Evolutionary conservation across 2,329 filamentous ascomycete species (phyloP), one percentile per base, ranked within the genome.

Genomic region (Paradendryphiella salina): DNA sequence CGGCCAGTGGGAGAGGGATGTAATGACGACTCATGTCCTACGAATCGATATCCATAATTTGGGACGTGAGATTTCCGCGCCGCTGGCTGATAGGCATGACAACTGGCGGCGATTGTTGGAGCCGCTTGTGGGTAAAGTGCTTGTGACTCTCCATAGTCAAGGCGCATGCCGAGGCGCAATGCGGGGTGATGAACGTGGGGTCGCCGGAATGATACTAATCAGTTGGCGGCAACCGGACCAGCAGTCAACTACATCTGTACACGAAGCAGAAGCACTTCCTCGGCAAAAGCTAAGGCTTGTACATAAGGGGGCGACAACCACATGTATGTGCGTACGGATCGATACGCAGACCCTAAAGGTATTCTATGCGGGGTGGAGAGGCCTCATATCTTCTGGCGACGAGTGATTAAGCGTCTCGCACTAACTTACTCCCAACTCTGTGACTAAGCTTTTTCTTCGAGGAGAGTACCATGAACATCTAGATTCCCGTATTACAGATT

Each of bases 111-210:
- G 15, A 26, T n/a, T 28, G 21, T 15, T 21, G 36, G 17, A 46
- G 26, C 14, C 20, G 4, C n/a, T n/a, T 23, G 26, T 15, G 8
- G 14, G 23, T 18, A 45, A 14, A 31, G 31, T 23, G 23, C 23
- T 38, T 40, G 28, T 20, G 21, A 32, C 47, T 47, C 37, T 32
- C 37, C 43, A 46, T 41, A 29, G 15, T 33, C 35, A 28, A 46
- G 32, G 36, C 31, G 36, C 21, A 20, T 36, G 39, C 17, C n/a
- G 17, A 37, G 42, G 29, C 23, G 31, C 36, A n/a, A 14, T 51
- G 49, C 43, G 49, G 49, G 49, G 49, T 32, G 26, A 35, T 41
- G 26, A 4, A 35, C 33, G 49, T 52, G 49, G 49, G 49, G 49
- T 47, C 37, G 13, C 20, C 34, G 5, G 33, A 18, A 28, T 18